Evolutionary conservation across 768 basidiomycete species (phyloP), one percentile per base, ranked within the genome.

Genomic region (Wakefieldia striispora): DNA sequence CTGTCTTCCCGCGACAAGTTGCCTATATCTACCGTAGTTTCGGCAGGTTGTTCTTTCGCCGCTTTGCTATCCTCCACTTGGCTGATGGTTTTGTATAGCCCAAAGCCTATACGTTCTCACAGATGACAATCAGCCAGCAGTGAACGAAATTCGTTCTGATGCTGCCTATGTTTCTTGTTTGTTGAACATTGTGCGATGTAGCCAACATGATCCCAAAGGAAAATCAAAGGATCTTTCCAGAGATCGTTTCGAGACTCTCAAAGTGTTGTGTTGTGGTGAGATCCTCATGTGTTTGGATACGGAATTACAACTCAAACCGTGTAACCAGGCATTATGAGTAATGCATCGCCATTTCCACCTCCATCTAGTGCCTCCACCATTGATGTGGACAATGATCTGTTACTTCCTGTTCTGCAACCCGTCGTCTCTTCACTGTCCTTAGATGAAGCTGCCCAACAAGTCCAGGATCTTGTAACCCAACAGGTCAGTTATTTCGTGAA

Each of bases 61-160:
- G 0, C 10, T 6, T 39, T 35, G 19, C 23, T 8, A 3, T 13
- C 27, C 17, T 17, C 29, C 6, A 29, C 23, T 39, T 31, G 46
- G 50, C 20, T 40, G 17, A 48, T 19, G 38, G 31, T 39, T 34
- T 43, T 21, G 20, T 43, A 23, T 57, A 93, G 93, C 91, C 0
- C 95, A 97, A 63, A 92, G 92, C 60, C 72, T 97, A 16, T 97
- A 95, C 66, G 90, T 95, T 51, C 73, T 97, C 23, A 91, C 92
- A 2, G 92, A 95, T 64, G 95, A 97, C 62, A 97, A 97, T 54
- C 72, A 70, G n/a, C 79, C 85, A 16, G 82, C 84, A 26, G 82
- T 85, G 45, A 65, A 79, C n/a, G 82, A 84, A 47, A 63, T 95
- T 17, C 75, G 82, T 19, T 66, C 76, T 23, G 75, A 87, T 62